Evolutionary conservation across 768 basidiomycete species (phyloP).

Genomic region (Boletus insuetus): DNA sequence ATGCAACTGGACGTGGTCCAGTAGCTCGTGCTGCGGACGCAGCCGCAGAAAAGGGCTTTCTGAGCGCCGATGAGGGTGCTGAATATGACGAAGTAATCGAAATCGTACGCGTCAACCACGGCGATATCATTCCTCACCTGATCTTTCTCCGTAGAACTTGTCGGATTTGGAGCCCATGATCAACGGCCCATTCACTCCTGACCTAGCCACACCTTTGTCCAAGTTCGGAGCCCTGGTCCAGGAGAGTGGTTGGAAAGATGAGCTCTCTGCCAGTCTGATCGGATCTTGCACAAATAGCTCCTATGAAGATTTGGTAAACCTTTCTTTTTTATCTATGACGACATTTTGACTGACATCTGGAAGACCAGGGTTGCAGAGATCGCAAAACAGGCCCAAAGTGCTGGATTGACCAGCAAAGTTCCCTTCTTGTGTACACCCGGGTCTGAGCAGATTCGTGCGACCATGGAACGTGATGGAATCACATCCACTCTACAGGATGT

Average conservation of each 20-base stretch:
- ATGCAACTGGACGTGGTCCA: constrained; percentile 82
- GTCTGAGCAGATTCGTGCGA: constrained; percentile 95
- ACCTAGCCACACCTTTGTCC: constrained; percentile 91
- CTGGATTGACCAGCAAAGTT: constrained; percentile 77
- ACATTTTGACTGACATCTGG: constrained; percentile 1
- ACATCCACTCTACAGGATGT: constrained; percentile 80
- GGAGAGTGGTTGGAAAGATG: constrained; percentile 91
- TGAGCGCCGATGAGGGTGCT: constrained; percentile 79
- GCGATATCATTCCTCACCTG: background rate
- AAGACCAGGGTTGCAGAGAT: constrained; percentile 91
- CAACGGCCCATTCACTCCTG: constrained; percentile 98
- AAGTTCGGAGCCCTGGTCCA: constrained; percentile 78
- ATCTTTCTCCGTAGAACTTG: constrained; percentile 55
- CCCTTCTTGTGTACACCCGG: constrained; percentile 89
- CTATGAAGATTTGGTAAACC: constrained; percentile 86
- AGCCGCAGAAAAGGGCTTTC: constrained; percentile 75
- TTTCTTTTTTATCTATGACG: background rate
- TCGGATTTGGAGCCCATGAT: constrained; percentile 88
- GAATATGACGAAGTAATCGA: constrained; percentile 96
- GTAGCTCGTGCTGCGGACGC: constrained; percentile 86
- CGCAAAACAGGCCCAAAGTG: constrained; percentile 83
- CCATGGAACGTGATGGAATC: constrained; percentile 91
- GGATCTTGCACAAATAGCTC: constrained; percentile 99
- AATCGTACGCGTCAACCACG: constrained; percentile 55
- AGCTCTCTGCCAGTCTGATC: constrained; percentile 87